Base-by-base conservation (phyloP, 176 grass and related monocot species). In the Ensete ventricosum region DNA sequence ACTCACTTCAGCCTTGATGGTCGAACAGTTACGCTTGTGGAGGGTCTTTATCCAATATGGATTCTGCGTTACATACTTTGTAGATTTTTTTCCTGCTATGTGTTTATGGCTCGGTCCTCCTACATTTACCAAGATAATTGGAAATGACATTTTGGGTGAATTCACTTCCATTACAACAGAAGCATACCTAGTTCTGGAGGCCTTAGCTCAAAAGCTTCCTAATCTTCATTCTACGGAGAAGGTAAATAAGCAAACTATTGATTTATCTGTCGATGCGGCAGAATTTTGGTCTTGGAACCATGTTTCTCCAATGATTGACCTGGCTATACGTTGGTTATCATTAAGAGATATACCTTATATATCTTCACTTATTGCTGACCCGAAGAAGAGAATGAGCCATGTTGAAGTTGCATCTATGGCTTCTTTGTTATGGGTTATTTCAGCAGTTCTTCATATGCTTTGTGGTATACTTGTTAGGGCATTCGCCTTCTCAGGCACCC, bases 1-100 rank as follows among this genome's bases (percentile, higher is more conserved):
- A 60, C 69, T 89, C 80, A 87, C 55, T 82, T 89, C 90, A 73
- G 71, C 80, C 24, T 64, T 99, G 84, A 93, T 94, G 86, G 78
- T 91, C 14, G 86, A 94, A 82, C 95, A 99, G 73, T 85, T 99
- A 59, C 80, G 84, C 49, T 82, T 94, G 73, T 99, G 95, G 95
- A 91, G 84, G 75, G 82, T 76, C 52, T 99, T 87, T 79, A 91
- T 99, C 51, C 84, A 82, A n/a, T 90, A 91, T 67, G 90, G 88
- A 2, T 93, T 94, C 82, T 99, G 95, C 76, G 65, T 89, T 84
- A 2, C 59, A 8, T 71, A 91, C 54, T 99, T 91, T 64, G 52
- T 85, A 80, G 88, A 99, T 76, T 91, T 94, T 65, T 99, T 99
- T 80, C 82, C 86, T 84, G 76, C 89, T 77, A 55, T 99, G 49